Evolutionary conservation across 164 flowering plant species (phyloP), one percentile per base, ranked within the genome.

Genomic region (Warburgia ugandensis): DNA sequence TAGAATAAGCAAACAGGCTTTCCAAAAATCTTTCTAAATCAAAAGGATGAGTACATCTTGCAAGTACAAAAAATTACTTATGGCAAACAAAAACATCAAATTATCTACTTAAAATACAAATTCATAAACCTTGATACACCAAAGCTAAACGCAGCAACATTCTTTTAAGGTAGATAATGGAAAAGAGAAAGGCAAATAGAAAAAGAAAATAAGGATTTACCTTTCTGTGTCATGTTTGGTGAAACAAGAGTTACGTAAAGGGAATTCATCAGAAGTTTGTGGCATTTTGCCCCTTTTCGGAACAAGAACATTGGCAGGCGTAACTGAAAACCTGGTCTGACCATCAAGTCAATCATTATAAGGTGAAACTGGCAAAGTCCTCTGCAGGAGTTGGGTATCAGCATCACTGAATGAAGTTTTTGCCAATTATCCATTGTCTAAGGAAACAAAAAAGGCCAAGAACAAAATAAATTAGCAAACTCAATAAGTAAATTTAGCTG

Each of bases 241-340:
- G 47, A 60, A 45, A 52, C 45, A 22, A 27, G 58, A 57, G 28
- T 55, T 61, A 41, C 56, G 68, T 28, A 51, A 66, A 38, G 51
- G 29, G 25, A 16, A 60, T 55, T 67, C 67, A 53, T 75, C 70
- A 13, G 58, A 4, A 31, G 67, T 55, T 38, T 51, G 68, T 54
- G 86, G 95, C 50, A 87, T 77, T 67, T 83, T 77, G 52, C 72
- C 63, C 65, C 84, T 75, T 62, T 80, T 90, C 11, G 79, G 55
- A 61, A 58, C 57, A 9, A 72, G 68, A 57, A 52, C 56, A 33
- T 48, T 64, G 25, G 40, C 21, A 22, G 53, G 37, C 63, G 56
- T 43, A 1, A 13, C 9, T 39, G 58, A 29, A 26, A 32, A n/a
- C 9, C 74, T 23, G 55, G 47, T 35, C 61, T 55, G 48, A 52